A percentile compares a stretch with the other conserved stretches of the same genome.
phyloP scores from a whole-genome alignment of 441 rosid genomes.

The Populus hybrid region DNA sequence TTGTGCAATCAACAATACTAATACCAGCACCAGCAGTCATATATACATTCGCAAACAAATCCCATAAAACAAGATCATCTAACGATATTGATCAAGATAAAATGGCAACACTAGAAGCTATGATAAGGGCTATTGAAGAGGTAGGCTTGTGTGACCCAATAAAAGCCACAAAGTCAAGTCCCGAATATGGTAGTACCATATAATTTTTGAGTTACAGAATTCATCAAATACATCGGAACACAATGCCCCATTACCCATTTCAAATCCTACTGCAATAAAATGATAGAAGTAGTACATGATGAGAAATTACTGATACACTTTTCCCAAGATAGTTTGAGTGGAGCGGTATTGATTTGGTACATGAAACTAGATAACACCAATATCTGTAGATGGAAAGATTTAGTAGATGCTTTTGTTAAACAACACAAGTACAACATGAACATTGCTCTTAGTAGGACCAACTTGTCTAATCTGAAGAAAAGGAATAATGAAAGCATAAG shows the following conservation, averaged over 20 bases:
- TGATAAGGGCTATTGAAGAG: background rate
- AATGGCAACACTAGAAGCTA: background rate
- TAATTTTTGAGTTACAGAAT: background rate
- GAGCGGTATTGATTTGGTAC: background rate
- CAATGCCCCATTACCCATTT: background rate
- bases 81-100: background rate
- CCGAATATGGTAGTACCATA: too few relatives aligned
- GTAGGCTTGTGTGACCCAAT: background rate
- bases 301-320: too few relatives aligned
- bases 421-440: too few relatives aligned
- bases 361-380: too few relatives aligned
- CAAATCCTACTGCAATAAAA: too few relatives aligned
- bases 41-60: too few relatives aligned
- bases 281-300: too few relatives aligned
- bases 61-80: background rate
- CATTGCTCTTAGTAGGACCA: accelerated
- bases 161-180: background rate
- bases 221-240: background rate
- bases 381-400: too few relatives aligned
- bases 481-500: accelerated
- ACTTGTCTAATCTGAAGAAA: too few relatives aligned
- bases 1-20: too few relatives aligned
- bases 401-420: too few relatives aligned
- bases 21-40: accelerated
- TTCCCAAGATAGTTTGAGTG: background rate